Conservation (phyloP, 441 rosid species). For the Eutrema salsugineum region DNA sequence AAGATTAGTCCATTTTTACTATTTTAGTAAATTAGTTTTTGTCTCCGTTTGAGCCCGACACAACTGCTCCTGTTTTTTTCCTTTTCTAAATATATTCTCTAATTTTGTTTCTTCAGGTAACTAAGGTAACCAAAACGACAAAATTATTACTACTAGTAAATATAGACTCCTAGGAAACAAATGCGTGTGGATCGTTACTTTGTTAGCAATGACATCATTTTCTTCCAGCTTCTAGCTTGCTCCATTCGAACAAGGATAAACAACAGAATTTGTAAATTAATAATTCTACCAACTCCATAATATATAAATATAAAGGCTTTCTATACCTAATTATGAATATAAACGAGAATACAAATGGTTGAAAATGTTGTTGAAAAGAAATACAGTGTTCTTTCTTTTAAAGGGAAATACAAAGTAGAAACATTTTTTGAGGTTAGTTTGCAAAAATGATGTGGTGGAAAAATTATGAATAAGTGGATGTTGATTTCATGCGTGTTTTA, state of each 20-base stretch:
- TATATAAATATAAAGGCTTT: not conserved
- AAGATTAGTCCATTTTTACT: conserved; percentile 11
- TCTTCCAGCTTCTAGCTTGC: not conserved
- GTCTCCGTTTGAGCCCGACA: conserved; percentile 20
- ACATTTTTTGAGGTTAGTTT: not conserved
- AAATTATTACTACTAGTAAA: not conserved
- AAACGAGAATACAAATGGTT: not conserved
- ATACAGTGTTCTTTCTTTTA: not conserved
- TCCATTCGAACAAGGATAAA: not conserved
- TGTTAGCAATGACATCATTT: not conserved
- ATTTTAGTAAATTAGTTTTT: conserved; percentile 9
- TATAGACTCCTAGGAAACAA: not conserved
- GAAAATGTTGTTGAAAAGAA: not conserved
- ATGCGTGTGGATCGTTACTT: not conserved
- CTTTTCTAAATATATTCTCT: not conserved
- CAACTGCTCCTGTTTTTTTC: not conserved
- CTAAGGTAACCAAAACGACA: not conserved
- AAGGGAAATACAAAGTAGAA: not conserved
- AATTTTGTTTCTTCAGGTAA: not conserved
- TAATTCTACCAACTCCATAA: not conserved
- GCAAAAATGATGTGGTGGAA: too few relatives aligned
- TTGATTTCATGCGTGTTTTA: not conserved
- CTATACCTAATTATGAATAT: not conserved
- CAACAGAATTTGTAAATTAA: not conserved
- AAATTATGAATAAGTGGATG: too few relatives aligned